Evolutionary conservation across 257 asterid genomes (phyloP).

Genomic region (Nicotiana knightiana): DNA sequence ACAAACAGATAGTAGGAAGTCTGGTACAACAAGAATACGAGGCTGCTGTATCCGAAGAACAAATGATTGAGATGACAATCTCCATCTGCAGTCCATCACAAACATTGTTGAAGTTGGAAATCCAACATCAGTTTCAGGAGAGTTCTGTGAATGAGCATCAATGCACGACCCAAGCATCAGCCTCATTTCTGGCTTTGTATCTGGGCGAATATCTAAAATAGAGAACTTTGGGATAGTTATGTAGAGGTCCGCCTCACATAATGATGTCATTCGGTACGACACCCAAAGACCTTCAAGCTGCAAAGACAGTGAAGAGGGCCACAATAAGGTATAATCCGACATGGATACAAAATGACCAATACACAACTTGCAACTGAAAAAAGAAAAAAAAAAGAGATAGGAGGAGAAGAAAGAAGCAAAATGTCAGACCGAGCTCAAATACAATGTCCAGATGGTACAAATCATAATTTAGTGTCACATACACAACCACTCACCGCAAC

Average conservation of each 20-base stretch:
- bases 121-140: conserved; percentile 48
- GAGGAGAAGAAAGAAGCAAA: not conserved
- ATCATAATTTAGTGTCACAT: not conserved
- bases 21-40: conserved; percentile 90
- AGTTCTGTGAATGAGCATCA: conserved; percentile 59
- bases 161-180: conserved; percentile 97
- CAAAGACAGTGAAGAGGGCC: conserved; percentile 12
- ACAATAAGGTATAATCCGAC: conserved; percentile 3
- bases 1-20: conserved; percentile 83
- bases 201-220: conserved; percentile 84
- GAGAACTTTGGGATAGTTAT: conserved; percentile 85
- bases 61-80: conserved; percentile 79
- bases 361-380: not conserved
- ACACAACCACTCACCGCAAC: conserved; percentile 62
- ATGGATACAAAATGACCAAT: conserved; percentile 10
- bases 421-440: not conserved
- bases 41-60: conserved; percentile 97
- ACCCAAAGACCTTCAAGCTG: conserved; percentile 99
- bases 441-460: not conserved
- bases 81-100: conserved; percentile 98
- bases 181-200: conserved; percentile 92
- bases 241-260: conserved; percentile 88
- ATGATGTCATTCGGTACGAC: conserved; percentile 91
- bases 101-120: conserved; percentile 85
- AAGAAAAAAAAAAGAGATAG: not conserved